A percentile compares a stretch with the other conserved stretches of the same genome.
These are phyloP conservation scores for Tremella yokohamensis DNA, from an alignment of 768 basidiomycete species.

Conservation along the genomic window DNA sequence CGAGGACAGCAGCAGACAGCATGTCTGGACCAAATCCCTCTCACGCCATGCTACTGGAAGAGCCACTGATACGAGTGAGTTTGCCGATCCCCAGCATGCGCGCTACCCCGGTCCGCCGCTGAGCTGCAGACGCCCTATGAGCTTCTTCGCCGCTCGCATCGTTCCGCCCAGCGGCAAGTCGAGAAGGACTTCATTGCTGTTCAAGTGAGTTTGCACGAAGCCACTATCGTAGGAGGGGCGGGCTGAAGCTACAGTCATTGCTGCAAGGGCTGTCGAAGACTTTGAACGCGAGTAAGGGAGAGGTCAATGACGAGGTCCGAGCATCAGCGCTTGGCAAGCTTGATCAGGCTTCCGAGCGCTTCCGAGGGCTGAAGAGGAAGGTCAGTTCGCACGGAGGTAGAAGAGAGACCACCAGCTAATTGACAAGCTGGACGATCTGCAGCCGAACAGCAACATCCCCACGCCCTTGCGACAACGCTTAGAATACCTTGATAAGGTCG, in stretches of 20 bases:
- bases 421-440: slow-evolving; percentile 41
- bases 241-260: background rate
- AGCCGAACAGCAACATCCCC: slow-evolving; percentile 23
- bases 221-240: no score
- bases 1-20: no score
- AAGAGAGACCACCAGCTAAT: background rate
- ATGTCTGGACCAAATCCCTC: slow-evolving; percentile 1
- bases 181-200: slow-evolving; percentile 50
- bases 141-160: slow-evolving; percentile 44
- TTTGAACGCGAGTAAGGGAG: background rate
- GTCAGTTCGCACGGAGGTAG: slow-evolving; percentile 52
- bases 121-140: slow-evolving; percentile 45
- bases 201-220: slow-evolving; percentile 25
- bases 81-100: no score
- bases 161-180: slow-evolving; percentile 48
- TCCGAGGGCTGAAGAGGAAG: slow-evolving; percentile 77
- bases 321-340: slow-evolving; percentile 19
- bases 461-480: slow-evolving; percentile 27
- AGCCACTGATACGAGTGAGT: slow-evolving; percentile 45
- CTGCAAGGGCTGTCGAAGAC: slow-evolving; percentile 6
- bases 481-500: slow-evolving; percentile 22
- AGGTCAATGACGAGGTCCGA: background rate
- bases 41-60: slow-evolving; percentile 41
- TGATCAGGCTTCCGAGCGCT: slow-evolving; percentile 32
- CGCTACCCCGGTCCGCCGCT: background rate